These are phyloP conservation scores for Dovyalis caffra DNA, from an alignment of 345 rosid species.

Conservation along the genomic window DNA sequence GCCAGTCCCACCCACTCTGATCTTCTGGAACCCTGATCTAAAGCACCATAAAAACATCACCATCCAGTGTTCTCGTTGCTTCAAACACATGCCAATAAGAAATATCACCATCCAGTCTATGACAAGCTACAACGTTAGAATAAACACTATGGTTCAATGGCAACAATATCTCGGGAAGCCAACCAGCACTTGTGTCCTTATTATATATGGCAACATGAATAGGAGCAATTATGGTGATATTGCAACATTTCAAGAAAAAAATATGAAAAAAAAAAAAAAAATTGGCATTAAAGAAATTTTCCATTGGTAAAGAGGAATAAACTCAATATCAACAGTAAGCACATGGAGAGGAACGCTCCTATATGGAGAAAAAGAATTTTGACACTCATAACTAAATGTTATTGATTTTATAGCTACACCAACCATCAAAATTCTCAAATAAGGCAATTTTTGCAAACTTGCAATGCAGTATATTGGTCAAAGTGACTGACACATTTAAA, in stretches of 20 bases:
- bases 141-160: constrained; percentile 13
- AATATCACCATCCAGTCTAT: constrained; percentile 46
- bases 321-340: no score
- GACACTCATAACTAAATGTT: not conserved
- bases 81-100: constrained; percentile 60
- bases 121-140: constrained; percentile 16
- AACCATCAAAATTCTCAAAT: not conserved
- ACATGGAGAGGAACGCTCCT: no score
- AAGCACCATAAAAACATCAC: constrained; percentile 70
- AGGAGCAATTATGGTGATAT: not conserved
- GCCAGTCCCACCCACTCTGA: constrained; percentile 64
- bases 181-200: not conserved
- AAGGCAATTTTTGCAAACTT: not conserved
- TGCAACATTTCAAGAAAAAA: not conserved
- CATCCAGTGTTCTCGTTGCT: constrained; percentile 66
- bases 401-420: no score
- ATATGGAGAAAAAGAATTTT: not conserved
- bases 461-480: no score
- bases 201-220: not conserved
- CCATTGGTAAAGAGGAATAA: no score
- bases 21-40: constrained; percentile 70
- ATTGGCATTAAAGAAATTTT: no score
- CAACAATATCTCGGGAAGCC: constrained; percentile 3
- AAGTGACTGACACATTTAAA: no score
- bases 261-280: no score